Evolutionary conservation across 2,329 filamentous ascomycete genomes (phyloP).

Genomic region (Metarhizium robertsii): DNA sequence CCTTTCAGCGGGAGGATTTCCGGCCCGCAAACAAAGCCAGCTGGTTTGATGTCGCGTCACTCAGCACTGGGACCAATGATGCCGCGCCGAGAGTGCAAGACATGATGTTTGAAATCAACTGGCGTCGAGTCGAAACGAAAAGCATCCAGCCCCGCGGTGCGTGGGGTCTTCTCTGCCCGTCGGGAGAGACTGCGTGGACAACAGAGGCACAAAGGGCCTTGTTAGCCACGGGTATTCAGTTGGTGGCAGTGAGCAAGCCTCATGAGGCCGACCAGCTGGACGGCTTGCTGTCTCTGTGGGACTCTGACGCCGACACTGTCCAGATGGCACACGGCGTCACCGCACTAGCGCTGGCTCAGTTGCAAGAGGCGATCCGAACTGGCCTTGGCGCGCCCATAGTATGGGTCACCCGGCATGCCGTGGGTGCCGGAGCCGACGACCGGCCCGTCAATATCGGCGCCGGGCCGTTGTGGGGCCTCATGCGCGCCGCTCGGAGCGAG

Average conservation of each 20-base stretch:
- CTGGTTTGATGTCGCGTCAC: too few species aligned
- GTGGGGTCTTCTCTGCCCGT: too few species aligned
- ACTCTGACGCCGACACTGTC: background rate
- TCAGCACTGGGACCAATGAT: too few species aligned
- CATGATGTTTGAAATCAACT: too few species aligned
- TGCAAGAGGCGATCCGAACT: background rate
- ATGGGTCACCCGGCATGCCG: background rate
- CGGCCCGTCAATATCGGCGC: slow-evolving; percentile 2
- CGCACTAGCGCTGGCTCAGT: background rate
- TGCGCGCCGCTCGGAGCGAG: slow-evolving; percentile 11
- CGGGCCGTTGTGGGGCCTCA: slow-evolving; percentile 10
- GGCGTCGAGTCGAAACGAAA: too few species aligned
- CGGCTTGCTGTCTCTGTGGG: background rate
- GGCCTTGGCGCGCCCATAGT: background rate
- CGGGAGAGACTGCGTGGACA: background rate
- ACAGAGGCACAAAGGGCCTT: background rate
- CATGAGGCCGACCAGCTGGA: background rate
- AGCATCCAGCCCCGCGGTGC: too few species aligned
- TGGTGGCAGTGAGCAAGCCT: background rate
- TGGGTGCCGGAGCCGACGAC: slow-evolving; percentile 1
- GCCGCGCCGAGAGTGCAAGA: too few species aligned
- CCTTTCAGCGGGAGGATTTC: too few species aligned
- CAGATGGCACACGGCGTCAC: background rate
- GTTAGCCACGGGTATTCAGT: background rate
- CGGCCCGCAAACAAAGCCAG: too few species aligned